Conservation (phyloP, 805 yeast genomes). For the Ogataea trehaloabstinens region DNA sequence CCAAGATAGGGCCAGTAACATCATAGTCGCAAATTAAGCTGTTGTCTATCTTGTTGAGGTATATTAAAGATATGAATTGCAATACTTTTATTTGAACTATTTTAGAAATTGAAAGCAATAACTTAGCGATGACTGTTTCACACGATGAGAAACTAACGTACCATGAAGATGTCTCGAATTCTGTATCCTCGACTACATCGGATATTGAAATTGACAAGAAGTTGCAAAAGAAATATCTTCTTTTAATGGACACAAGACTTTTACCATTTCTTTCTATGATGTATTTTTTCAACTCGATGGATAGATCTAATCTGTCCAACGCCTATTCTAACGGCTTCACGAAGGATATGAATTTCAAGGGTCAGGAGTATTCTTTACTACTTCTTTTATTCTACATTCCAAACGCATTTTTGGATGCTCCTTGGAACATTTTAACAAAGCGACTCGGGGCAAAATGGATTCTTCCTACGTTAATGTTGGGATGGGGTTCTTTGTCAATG, state of each 20-base stretch:
- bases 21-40: too few relatives aligned
- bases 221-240: conserved; percentile 13
- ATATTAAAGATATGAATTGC: too few relatives aligned
- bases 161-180: neutral
- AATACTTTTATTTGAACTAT: too few relatives aligned
- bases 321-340: conserved; percentile 45
- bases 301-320: conserved; percentile 43
- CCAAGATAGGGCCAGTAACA: too few relatives aligned
- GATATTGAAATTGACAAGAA: conserved; percentile 1
- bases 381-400: conserved; percentile 41
- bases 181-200: neutral
- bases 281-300: conserved; percentile 43
- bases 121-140: too few relatives aligned
- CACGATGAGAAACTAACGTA: neutral
- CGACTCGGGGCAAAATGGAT: conserved; percentile 35
- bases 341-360: conserved; percentile 36
- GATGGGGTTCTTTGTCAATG: conserved; percentile 42
- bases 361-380: conserved; percentile 40
- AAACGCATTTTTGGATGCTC: conserved; percentile 42
- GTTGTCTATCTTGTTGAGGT: too few relatives aligned
- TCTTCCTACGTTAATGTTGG: conserved; percentile 37
- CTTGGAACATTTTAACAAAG: conserved; percentile 39
- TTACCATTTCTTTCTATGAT: conserved; percentile 42
- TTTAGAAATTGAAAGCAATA: too few relatives aligned
- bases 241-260: conserved; percentile 38